Evolutionary conservation across 306 rosid species (phyloP).

Genomic region (Gastrolobium bilobum): DNA sequence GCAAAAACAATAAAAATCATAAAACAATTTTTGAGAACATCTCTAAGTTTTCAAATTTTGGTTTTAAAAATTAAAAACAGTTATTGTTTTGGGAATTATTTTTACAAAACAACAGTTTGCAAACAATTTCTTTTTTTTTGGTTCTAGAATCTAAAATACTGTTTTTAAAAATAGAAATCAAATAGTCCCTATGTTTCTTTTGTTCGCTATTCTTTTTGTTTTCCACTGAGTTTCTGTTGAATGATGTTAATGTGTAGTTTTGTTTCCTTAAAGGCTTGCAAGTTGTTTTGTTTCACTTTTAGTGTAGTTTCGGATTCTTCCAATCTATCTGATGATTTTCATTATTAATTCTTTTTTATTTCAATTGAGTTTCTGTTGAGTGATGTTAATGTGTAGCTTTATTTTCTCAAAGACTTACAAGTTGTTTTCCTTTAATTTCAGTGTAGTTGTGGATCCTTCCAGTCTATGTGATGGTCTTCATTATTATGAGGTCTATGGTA

Average conservation of each 20-base stretch:
- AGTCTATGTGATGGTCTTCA: slow-evolving; percentile 87
- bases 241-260: slow-evolving; percentile 35
- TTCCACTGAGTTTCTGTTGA: slow-evolving; percentile 31
- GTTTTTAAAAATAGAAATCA: too few species aligned
- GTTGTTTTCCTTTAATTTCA: slow-evolving; percentile 56
- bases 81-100: too few species aligned
- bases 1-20: too few species aligned
- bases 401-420: slow-evolving; percentile 28
- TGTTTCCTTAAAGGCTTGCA: slow-evolving; percentile 24
- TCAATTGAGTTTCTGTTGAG: slow-evolving; percentile 28
- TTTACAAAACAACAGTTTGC: too few species aligned
- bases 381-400: slow-evolving; percentile 34
- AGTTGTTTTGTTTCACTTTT: slow-evolving; percentile 52
- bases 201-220: not conserved
- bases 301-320: slow-evolving; percentile 89
- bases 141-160: too few species aligned
- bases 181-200: not conserved
- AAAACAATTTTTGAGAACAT: too few species aligned
- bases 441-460: slow-evolving; percentile 88
- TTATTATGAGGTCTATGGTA: slow-evolving; percentile 84
- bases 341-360: slow-evolving; percentile 55
- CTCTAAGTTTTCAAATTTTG: too few species aligned
- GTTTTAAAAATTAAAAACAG: too few species aligned
- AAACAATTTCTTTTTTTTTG: too few species aligned
- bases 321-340: slow-evolving; percentile 83